Evolutionary conservation across 2,329 filamentous ascomycete genomes (phyloP), one percentile per base, ranked within the genome.

Genomic region (Fusarium armeniacum): DNA sequence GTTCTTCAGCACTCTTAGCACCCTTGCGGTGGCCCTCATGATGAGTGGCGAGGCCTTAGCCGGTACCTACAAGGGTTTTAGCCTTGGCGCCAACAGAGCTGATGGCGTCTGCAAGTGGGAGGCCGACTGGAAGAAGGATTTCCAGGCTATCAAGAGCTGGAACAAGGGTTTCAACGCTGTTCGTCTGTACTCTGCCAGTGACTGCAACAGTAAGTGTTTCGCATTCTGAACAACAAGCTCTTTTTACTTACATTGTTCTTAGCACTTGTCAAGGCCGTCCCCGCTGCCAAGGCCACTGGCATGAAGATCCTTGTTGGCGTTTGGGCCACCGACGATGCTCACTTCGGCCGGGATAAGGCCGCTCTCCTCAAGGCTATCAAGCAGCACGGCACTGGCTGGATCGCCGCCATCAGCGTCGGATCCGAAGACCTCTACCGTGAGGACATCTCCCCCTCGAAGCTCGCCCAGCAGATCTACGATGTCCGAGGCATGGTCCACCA

Each of bases 61-160:
- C 0, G 71, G 71, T 5, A 50, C 52, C 4, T 73, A 70, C 61
- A 73, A 73, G 67, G 71, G 71, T 15, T 73, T 73, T 46, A 73
- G 71, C 58, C 64, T 73, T 30, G 67, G 66, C 32, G 71, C 71
- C 54, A 73, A 73, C 71, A 58, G 57, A 20, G 60, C 71, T 12
- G 58, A 73, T 43, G 71, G 71, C 15, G 47, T 18, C 24, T 73
- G 71, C 58, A 73, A 73, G 58, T 56, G 51, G 28, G 64, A 65
- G 20, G 71, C 71, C 20, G 71, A 73, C n/a, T 73, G 71, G 71
- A 72, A 73, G 67, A 64, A 49, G 20, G 71, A 73, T 43, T 73
- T 73, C n/a, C 69, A 73, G 58, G 59, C 71, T 3, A 73, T 73
- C 49, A 73, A 73, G 58, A 36, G 71, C 36, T 73, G 69, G 69